A percentile compares a stretch with the other conserved stretches of the same genome.
phyloP scores from a whole-genome alignment of 306 rosid species.

The Prunus padus region DNA sequence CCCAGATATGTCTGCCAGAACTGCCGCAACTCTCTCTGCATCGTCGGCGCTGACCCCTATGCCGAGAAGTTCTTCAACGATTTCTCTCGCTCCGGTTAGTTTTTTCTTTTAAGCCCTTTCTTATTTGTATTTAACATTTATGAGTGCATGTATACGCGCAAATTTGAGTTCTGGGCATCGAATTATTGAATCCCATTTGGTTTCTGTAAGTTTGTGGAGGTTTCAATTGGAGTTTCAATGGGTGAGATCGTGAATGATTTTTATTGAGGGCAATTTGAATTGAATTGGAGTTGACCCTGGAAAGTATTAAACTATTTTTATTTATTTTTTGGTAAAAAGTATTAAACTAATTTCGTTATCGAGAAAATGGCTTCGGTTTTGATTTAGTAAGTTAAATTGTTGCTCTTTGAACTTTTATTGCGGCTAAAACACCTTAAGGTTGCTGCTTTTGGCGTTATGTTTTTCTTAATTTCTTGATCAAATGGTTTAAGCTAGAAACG shows the following conservation, averaged over 20 bases:
- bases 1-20: constrained; percentile 92
- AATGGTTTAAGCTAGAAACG: neutral
- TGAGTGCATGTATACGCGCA: neutral
- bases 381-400: neutral
- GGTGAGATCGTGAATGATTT: neutral
- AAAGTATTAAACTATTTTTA: neutral
- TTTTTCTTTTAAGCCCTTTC: neutral
- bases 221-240: neutral
- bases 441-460: neutral
- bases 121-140: neutral
- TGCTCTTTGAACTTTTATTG: neutral
- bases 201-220: neutral
- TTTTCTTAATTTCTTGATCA: neutral
- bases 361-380: neutral
- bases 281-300: neutral
- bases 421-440: neutral
- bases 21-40: constrained; percentile 73
- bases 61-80: constrained; percentile 81
- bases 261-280: neutral
- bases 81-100: constrained; percentile 76
- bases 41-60: constrained; percentile 85
- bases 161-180: neutral
- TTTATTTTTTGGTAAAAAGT: no score
- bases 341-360: neutral
- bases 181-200: neutral